Percentiles rank a stretch among this genome's conserved stretches.
phyloP scores from a whole-genome alignment of 73 alveolate species.

The Paraurostyla sp. region DNA sequence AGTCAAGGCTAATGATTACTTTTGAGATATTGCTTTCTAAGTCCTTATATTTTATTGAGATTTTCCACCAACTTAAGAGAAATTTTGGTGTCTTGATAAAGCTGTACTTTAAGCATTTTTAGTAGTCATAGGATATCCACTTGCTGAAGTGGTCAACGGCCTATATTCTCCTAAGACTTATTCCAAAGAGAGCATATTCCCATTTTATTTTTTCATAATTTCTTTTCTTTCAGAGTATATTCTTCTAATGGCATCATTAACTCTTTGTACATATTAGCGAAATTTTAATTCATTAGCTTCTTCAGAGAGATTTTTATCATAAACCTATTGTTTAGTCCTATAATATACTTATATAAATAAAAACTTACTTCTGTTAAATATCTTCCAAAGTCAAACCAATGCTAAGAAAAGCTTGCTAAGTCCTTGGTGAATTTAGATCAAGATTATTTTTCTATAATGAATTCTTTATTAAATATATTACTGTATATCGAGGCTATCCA shows the following conservation, averaged over 20 bases:
- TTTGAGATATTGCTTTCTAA: too few species aligned
- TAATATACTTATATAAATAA: not conserved
- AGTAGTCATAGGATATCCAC: too few species aligned
- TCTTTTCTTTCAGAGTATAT: conserved; percentile 1
- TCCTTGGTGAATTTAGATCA: conserved; percentile 24
- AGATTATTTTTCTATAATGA: not conserved
- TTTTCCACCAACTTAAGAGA: too few species aligned
- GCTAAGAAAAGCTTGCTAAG: conserved; percentile 14
- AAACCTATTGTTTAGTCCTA: not conserved
- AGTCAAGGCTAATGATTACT: too few species aligned
- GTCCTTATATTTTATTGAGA: too few species aligned
- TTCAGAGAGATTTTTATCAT: not conserved
- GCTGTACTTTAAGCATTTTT: too few species aligned
- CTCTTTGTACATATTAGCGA: conserved; percentile 5
- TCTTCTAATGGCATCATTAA: conserved; percentile 28
- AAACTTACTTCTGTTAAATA: conserved; percentile 17
- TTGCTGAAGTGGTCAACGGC: not conserved
- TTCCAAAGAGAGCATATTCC: not conserved
- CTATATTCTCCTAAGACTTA: not conserved
- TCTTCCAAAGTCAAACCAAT: conserved; percentile 31
- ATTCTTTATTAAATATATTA: not conserved
- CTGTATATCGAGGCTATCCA: not conserved
- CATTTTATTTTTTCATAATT: not conserved
- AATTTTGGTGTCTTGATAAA: too few species aligned
- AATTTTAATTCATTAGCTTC: conserved; percentile 49